Base-by-base conservation (phyloP, 768 basidiomycete genomes). In the Kwoniella mangroviensis region DNA sequence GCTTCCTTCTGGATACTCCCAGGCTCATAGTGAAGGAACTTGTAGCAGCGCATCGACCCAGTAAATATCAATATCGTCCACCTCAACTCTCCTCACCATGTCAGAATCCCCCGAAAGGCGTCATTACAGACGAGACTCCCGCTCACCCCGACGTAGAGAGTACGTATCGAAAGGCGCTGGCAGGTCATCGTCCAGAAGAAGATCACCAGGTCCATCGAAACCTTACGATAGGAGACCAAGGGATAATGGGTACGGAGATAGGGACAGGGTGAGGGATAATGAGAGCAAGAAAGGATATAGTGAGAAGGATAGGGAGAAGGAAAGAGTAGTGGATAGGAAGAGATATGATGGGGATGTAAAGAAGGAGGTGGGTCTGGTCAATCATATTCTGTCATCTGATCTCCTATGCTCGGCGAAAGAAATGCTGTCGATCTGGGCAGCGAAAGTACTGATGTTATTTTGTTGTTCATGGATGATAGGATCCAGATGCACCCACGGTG, bases 401-500 rank as follows among this genome's bases (percentile, higher is more conserved):
- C 28, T 28, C 28, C 28, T 28, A 28, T 42, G 24, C 58, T 59
- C 2, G 21, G 34, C 2, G 21, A 45, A 13, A 19, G 43, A 45
- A 45, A 45, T 45, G 28, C 26, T 10, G 13, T 15, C 22, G 17
- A 43, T 55, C 7, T 12, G 19, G 53, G 11, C 17, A 54, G 53
- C 15, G 11, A 54, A 54, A 54, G 24, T 22, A 34, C 10, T 28
- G 19, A 59, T 22, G 41, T 12, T 17, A 17, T 0, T 43, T 41
- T 51, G 10, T 56, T 21, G 53, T 49, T 26, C 49, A 52, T 56
- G 61, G 55, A 52, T 13, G 34, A 60, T 62, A 77, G 49, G 84
- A 85, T 56, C 87, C 87, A 76, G 69, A 72, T 42, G 53, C 59
- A 21, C 59, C 73, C n/a, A 62, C 63, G 4, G 68, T 72, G 52